Evolutionary conservation across 345 rosid species (phyloP).

Genomic region (Syzygium oleosum): DNA sequence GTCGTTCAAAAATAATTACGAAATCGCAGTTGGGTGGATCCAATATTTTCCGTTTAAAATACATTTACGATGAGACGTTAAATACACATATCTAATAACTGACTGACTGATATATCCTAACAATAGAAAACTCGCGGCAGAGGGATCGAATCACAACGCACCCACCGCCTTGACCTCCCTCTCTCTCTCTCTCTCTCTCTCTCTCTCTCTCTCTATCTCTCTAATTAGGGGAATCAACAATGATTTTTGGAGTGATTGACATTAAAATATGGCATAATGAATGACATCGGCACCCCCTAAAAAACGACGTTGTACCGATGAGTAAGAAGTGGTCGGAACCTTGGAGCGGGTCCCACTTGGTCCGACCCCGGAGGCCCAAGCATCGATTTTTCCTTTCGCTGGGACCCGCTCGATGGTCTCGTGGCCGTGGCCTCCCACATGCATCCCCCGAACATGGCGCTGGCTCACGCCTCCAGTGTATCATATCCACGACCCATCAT

Average conservation of each 20-base stretch:
- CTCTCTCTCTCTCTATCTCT: not conserved
- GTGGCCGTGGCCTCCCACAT: not conserved
- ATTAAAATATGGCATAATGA: not conserved
- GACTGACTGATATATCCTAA: not conserved
- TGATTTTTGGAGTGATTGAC: not conserved
- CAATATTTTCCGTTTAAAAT: not conserved
- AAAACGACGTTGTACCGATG: not conserved
- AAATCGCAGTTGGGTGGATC: fast-evolving
- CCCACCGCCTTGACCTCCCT: not conserved
- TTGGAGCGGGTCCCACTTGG: not conserved
- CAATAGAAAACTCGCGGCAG: not conserved
- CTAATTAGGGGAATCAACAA: not conserved
- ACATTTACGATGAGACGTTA: not conserved
- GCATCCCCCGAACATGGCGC: not conserved
- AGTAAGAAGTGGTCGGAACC: not conserved
- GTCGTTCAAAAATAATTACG: not conserved
- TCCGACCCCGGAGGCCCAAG: not conserved
- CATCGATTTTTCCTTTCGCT: not conserved
- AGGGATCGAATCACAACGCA: not conserved
- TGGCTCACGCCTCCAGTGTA: not conserved
- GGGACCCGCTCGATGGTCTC: not conserved
- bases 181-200: not conserved
- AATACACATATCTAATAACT: fast-evolving
- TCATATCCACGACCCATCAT: fast-evolving
- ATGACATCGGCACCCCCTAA: not conserved